Evolutionary conservation across 768 basidiomycete species (phyloP).

Genomic region (Boletus rufocinnamomeus): DNA sequence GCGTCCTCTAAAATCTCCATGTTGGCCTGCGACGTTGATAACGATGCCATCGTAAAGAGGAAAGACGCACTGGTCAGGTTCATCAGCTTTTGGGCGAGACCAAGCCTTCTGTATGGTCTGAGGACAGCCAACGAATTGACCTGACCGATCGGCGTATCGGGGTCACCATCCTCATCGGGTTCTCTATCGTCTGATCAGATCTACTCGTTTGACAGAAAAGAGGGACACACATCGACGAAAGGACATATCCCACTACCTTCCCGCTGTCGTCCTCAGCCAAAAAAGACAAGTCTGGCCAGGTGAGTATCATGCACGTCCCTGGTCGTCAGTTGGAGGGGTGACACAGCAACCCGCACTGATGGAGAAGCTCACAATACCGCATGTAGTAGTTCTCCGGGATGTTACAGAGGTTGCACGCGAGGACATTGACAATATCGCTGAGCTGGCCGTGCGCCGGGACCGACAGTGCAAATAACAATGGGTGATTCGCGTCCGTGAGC

Average conservation of each 20-base stretch:
- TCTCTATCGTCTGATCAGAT: slow-evolving; percentile 25
- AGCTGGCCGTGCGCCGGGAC: slow-evolving; percentile 33
- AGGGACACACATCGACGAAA: slow-evolving; percentile 53
- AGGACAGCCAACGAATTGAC: slow-evolving; percentile 34
- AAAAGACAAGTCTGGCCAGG: slow-evolving; percentile 56
- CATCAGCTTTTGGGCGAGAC: slow-evolving; percentile 32
- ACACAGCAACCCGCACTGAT: neutral
- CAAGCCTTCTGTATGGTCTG: slow-evolving; percentile 32
- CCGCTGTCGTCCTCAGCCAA: slow-evolving; percentile 53
- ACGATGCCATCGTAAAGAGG: neutral
- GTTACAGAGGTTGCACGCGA: slow-evolving; percentile 52
- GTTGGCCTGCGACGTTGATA: slow-evolving; percentile 1
- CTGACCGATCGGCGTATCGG: slow-evolving; percentile 22
- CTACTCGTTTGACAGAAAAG: neutral
- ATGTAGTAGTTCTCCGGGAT: slow-evolving; percentile 53
- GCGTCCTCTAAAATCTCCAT: slow-evolving; percentile 23
- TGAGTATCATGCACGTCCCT: slow-evolving; percentile 51
- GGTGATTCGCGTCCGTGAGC: neutral
- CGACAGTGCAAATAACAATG: neutral
- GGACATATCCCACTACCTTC: slow-evolving; percentile 55
- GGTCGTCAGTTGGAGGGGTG: slow-evolving; percentile 6
- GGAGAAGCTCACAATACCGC: slow-evolving; percentile 28
- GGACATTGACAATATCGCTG: slow-evolving; percentile 50
- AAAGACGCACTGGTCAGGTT: slow-evolving; percentile 25
- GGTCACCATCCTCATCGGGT: slow-evolving; percentile 16